phyloP scores from a whole-genome alignment of 2,329 filamentous ascomycete genomes.

The Chaetothyriales sp. region DNA sequence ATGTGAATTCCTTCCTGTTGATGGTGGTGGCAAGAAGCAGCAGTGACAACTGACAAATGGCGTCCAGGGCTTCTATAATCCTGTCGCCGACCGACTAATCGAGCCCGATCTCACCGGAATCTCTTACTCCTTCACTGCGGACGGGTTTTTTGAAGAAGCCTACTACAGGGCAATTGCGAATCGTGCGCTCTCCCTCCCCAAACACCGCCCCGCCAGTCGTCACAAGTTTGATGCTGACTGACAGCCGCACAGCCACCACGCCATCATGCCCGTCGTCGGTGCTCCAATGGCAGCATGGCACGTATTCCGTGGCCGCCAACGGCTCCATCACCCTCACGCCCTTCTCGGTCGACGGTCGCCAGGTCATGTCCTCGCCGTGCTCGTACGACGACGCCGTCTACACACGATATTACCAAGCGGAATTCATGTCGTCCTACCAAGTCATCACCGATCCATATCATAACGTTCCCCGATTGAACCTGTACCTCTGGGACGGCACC shows the following conservation, averaged over 20 bases:
- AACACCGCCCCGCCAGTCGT: not conserved
- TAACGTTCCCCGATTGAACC: constrained; percentile 46
- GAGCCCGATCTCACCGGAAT: constrained; percentile 54
- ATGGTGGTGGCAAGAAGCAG: not conserved
- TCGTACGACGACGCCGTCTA: constrained; percentile 39
- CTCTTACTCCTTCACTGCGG: constrained; percentile 56
- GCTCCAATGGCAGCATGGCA: constrained; percentile 61
- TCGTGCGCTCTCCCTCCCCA: constrained; percentile 37
- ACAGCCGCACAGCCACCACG: constrained; percentile 32
- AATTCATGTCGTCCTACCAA: constrained; percentile 41
- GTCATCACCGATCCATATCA: constrained; percentile 44
- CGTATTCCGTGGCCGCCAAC: constrained; percentile 40
- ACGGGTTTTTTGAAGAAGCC: constrained; percentile 54
- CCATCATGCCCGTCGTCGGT: constrained; percentile 49
- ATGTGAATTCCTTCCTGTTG: constrained; percentile 22
- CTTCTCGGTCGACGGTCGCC: constrained; percentile 50
- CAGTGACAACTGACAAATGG: not conserved
- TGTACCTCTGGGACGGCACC: constrained; percentile 48
- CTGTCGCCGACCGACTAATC: constrained; percentile 47
- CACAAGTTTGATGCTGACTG: not conserved
- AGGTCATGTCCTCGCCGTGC: constrained; percentile 52
- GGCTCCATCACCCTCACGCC: constrained; percentile 46
- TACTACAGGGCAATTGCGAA: constrained; percentile 56
- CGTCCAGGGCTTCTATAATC: constrained; percentile 52
- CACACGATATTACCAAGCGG: constrained; percentile 51